phyloP scores from a whole-genome alignment of 1,284 basidiomycete species.

The Ceratobasidium sp. region DNA sequence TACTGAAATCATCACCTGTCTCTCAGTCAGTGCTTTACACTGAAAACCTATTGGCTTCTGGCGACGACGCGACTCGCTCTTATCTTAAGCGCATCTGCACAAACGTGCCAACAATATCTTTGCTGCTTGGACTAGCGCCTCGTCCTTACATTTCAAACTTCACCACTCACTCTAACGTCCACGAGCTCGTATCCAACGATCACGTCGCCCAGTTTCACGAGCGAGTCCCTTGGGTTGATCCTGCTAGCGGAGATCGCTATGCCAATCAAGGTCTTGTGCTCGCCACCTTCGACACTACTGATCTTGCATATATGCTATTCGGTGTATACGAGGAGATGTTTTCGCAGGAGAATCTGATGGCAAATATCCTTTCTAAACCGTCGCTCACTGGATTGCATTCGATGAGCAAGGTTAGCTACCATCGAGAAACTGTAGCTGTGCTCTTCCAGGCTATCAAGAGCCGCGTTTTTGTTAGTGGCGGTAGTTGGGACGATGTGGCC shows the following conservation, averaged over 20 bases:
- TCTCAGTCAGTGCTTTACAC: conserved; percentile 28
- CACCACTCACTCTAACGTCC: conserved; percentile 4
- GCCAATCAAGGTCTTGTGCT: background rate
- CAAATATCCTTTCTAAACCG: background rate
- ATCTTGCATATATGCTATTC: conserved; percentile 6
- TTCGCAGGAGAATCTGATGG: background rate
- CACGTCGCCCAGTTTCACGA: background rate
- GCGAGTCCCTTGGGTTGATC: conserved; percentile 19
- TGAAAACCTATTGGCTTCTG: background rate
- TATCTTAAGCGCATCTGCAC: conserved; percentile 2
- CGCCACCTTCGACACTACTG: background rate
- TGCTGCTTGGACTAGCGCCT: conserved; percentile 10
- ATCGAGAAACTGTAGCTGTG: conserved; percentile 2
- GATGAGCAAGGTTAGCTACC: background rate
- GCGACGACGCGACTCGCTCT: background rate
- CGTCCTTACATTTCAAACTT: conserved; percentile 10
- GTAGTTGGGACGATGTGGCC: background rate
- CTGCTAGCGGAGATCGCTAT: conserved; percentile 7
- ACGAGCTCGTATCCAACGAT: background rate
- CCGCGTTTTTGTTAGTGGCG: background rate
- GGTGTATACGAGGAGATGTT: conserved; percentile 23
- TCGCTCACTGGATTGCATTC: background rate
- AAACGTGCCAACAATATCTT: background rate
- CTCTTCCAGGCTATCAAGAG: background rate
- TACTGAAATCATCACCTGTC: background rate